Base-by-base conservation (phyloP, 305 asterid genomes). In the Caryopteris hybrid region DNA sequence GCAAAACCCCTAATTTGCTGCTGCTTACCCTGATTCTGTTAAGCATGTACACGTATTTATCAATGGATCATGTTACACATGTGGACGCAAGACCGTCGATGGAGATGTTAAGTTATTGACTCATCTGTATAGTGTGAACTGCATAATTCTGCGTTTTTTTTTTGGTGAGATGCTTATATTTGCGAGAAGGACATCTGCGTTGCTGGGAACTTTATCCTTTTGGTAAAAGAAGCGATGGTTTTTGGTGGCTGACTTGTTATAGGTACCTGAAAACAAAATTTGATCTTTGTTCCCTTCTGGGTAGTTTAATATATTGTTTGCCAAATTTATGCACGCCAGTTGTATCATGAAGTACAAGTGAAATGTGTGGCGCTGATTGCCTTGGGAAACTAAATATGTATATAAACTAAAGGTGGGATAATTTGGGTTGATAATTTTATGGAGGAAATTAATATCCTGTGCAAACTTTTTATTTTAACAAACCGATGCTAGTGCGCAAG, bases 191-290 rank as follows among this genome's bases (percentile, higher is more conserved):
- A 29, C 51, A 31, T 9, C 13, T 22, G 27, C n/a, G 38, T 53
- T 54, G 52, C 29, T 47, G 14, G 68, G 42, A 41, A 47, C 23
- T 50, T 47, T 38, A 9, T 58, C 47, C 46, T 55, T 74, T 23
- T 52, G 36, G 20, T 13, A 10, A 48, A 39, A 45, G 41, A 48
- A 38, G 21, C 27, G 65, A 54, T 29, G 2, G 25, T 22, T 66
- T 31, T 61, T 25, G 14, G 66, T 54, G 54, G 59, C 45, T 48
- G 45, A 41, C 41, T 61, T 43, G 58, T 46, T 55, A 46, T 69
- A 42, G 59, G 45, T 59, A 47, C 9, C 42, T 33, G 47, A 33
- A 25, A 29, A 61, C 78, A 38, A 16, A 36, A 22, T 50, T 43
- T 1, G 31, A 21, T 10, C 20, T 20, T 41, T 17, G 55, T 61